These are phyloP conservation scores for Barnettozyma siamensis DNA, from an alignment of 805 yeast species.

Conservation along the genomic window DNA sequence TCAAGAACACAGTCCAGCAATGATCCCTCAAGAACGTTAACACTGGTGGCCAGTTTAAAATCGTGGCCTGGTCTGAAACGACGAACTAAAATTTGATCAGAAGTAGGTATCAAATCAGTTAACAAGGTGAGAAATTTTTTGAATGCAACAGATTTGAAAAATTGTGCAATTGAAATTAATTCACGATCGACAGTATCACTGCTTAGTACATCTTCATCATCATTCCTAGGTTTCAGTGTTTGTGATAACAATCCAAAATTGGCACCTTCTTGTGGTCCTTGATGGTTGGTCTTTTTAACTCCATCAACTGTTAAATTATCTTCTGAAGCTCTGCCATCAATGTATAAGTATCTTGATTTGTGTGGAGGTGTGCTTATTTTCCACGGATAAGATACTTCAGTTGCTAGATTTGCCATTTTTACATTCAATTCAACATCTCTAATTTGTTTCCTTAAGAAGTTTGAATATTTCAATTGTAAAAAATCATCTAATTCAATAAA, in stretches of 20 bases:
- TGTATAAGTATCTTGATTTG: slow-evolving; percentile 78
- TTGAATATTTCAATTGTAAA: slow-evolving; percentile 51
- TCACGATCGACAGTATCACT: slow-evolving; percentile 14
- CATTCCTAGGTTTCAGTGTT: neutral
- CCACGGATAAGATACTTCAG: slow-evolving; percentile 72
- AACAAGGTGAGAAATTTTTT: slow-evolving; percentile 61
- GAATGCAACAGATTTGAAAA: slow-evolving; percentile 58
- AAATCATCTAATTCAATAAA: slow-evolving; percentile 61
- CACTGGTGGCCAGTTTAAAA: slow-evolving; percentile 79
- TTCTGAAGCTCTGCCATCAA: slow-evolving; percentile 54
- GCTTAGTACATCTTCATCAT: slow-evolving; percentile 29
- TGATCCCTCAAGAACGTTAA: slow-evolving; percentile 29
- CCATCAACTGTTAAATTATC: slow-evolving; percentile 25
- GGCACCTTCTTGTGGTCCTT: slow-evolving; percentile 45
- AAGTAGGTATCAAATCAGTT: slow-evolving; percentile 55
- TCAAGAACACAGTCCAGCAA: slow-evolving; percentile 48
- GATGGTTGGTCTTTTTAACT: slow-evolving; percentile 31
- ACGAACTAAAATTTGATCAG: slow-evolving; percentile 68
- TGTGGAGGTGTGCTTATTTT: slow-evolving; percentile 90
- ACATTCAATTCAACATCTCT: slow-evolving; percentile 57
- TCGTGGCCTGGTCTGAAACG: slow-evolving; percentile 95
- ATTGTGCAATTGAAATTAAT: slow-evolving; percentile 48
- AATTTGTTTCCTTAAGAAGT: slow-evolving; percentile 38
- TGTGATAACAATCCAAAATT: slow-evolving; percentile 39
- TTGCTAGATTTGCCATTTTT: slow-evolving; percentile 49